Evolutionary conservation across 2,329 filamentous ascomycete genomes (phyloP).

Genomic region (Alternaria sp.): DNA sequence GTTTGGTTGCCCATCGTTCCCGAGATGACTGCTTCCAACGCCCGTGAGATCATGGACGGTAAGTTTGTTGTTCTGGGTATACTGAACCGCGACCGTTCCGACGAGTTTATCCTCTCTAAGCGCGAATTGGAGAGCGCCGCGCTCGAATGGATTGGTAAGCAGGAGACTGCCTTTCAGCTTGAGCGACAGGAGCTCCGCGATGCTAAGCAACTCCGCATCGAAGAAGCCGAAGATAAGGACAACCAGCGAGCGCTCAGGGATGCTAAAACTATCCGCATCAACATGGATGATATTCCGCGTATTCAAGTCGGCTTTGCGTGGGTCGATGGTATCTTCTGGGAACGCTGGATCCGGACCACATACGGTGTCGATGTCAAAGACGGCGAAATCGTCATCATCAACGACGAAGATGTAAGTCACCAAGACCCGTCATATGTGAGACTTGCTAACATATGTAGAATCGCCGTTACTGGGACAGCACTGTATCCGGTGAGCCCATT

Average conservation of each 20-base stretch:
- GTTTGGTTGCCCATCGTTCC: conserved; percentile 97
- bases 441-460: conserved; percentile 64
- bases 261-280: conserved; percentile 90
- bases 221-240: conserved; percentile 92
- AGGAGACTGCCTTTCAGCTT: conserved; percentile 87
- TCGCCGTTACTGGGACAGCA: conserved; percentile 93
- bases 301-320: conserved; percentile 95
- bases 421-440: not conserved
- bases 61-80: conserved; percentile 95
- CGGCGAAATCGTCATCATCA: conserved; percentile 93
- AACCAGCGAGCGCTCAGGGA: conserved; percentile 85
- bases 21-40: conserved; percentile 89
- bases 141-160: conserved; percentile 97
- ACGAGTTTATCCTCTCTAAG: conserved; percentile 79
- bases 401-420: conserved; percentile 88
- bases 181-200: conserved; percentile 93
- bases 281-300: conserved; percentile 84
- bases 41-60: conserved; percentile 91
- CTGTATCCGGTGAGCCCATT: conserved; percentile 87
- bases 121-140: conserved; percentile 95
- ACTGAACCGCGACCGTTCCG: conserved; percentile 78
- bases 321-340: conserved; percentile 98
- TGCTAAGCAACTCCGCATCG: conserved; percentile 92
- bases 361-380: conserved; percentile 88
- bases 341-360: conserved; percentile 93